Percentiles rank a stretch among this genome's conserved stretches.
Evolutionary conservation across 768 basidiomycete genomes (phyloP).

Genomic region (Xerocomus spinulosus): DNA sequence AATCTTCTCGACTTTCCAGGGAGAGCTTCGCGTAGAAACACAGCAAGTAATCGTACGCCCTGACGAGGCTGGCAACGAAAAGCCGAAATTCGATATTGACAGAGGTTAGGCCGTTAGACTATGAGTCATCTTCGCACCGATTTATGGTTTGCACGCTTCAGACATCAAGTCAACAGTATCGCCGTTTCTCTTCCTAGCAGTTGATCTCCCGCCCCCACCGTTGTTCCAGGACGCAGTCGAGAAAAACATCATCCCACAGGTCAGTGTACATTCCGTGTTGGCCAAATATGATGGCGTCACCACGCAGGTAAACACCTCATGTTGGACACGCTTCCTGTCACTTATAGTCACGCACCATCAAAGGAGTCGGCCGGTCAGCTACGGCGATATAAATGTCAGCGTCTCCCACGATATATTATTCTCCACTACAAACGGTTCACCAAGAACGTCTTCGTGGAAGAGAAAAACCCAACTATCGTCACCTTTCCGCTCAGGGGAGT

Average conservation of each 20-base stretch:
- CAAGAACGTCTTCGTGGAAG: conserved; percentile 94
- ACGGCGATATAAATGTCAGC: conserved; percentile 85
- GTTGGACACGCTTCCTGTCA: conserved; percentile 15
- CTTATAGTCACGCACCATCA: conserved; percentile 29
- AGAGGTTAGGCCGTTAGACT: conserved; percentile 56
- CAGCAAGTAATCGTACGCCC: conserved; percentile 88
- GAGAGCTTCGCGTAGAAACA: conserved; percentile 86
- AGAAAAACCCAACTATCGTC: conserved; percentile 98
- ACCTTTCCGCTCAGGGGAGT: conserved; percentile 94
- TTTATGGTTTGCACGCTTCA: conserved; percentile 32
- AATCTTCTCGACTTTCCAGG: conserved; percentile 92
- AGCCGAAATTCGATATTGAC: conserved; percentile 90
- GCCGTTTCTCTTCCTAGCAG: conserved; percentile 92
- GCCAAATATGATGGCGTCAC: conserved; percentile 92
- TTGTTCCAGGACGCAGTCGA: conserved; percentile 94
- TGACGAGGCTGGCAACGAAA: conserved; percentile 68
- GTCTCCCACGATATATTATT: conserved; percentile 88
- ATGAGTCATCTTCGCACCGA: conserved; percentile 8
- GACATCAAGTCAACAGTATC: conserved; percentile 83
- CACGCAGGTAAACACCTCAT: conserved; percentile 60
- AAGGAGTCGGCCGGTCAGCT: conserved; percentile 81
- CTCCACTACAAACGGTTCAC: conserved; percentile 96
- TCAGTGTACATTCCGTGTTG: conserved; percentile 83
- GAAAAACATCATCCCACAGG: conserved; percentile 99
- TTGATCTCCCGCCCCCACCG: conserved; percentile 96